phyloP scores from a whole-genome alignment of 2,329 filamentous ascomycete genomes.

The Teratosphaeriaceae sp. region DNA sequence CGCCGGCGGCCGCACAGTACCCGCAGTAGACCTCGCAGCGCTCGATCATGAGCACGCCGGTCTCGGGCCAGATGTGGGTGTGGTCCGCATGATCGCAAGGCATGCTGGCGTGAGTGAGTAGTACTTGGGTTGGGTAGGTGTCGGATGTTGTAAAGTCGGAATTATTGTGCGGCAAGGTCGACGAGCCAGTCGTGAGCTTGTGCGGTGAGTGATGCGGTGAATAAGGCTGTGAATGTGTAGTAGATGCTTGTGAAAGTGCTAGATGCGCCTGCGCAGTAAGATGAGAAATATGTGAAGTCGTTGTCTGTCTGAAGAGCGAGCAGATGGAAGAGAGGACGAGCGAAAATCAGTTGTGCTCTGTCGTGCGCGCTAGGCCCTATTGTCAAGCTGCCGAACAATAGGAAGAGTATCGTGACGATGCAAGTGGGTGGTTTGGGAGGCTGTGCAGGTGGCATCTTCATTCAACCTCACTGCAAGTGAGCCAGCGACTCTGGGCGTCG shows the following conservation, averaged over 20 bases:
- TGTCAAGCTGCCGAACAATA: neutral
- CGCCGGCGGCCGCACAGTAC: slow-evolving; percentile 1
- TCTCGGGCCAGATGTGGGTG: slow-evolving; percentile 4
- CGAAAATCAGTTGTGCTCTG: neutral
- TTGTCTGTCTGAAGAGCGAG: neutral
- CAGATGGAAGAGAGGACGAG: neutral
- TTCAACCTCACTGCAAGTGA: neutral
- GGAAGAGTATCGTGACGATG: neutral
- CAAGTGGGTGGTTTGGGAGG: neutral
- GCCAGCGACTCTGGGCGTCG: too few species aligned
- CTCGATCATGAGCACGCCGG: slow-evolving; percentile 4
- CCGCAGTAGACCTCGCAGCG: slow-evolving; percentile 6
- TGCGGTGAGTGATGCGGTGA: neutral
- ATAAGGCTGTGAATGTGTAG: neutral
- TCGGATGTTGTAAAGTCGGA: neutral
- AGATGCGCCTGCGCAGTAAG: neutral
- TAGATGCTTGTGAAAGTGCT: too few species aligned
- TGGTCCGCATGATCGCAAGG: neutral
- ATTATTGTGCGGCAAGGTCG: neutral
- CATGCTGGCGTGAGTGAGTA: neutral
- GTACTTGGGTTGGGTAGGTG: neutral
- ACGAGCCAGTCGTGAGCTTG: slow-evolving; percentile 2
- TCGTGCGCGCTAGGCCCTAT: neutral
- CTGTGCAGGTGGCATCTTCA: neutral
- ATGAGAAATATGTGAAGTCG: neutral